phyloP scores from a whole-genome alignment of 2,329 filamentous ascomycete species.

The Aspergillus melleus region DNA sequence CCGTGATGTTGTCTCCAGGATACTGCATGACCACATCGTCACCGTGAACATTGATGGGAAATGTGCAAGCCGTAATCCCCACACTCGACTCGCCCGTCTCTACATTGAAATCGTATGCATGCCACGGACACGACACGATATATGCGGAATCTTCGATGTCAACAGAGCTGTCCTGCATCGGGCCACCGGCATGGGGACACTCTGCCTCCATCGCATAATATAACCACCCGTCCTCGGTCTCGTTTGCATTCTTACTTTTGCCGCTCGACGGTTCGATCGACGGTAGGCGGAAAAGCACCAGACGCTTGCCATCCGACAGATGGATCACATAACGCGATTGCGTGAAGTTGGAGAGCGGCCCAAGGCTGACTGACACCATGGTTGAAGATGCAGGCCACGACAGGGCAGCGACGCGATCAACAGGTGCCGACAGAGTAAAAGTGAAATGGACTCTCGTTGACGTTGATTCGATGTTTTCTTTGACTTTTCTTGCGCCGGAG shows the following conservation, averaged over 20 bases:
- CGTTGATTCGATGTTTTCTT: background rate
- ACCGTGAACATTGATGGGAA: slow-evolving; percentile 40
- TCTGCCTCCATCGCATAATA: slow-evolving; percentile 53
- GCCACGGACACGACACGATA: slow-evolving; percentile 50
- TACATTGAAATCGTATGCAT: slow-evolving; percentile 53
- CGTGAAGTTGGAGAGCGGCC: slow-evolving; percentile 33
- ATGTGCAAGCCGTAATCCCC: slow-evolving; percentile 50
- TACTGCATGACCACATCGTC: slow-evolving; percentile 39
- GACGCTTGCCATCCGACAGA: slow-evolving; percentile 46
- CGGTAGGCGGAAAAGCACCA: slow-evolving; percentile 49
- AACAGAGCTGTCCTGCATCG: slow-evolving; percentile 47
- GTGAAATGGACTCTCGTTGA: background rate
- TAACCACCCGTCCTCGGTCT: slow-evolving; percentile 43
- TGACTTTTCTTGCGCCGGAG: background rate
- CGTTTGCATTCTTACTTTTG: slow-evolving; percentile 26
- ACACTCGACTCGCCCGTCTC: slow-evolving; percentile 52
- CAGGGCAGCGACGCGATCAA: background rate
- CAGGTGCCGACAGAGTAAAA: background rate
- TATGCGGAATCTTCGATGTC: slow-evolving; percentile 52
- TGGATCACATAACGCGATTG: slow-evolving; percentile 46
- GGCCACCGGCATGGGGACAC: slow-evolving; percentile 49
- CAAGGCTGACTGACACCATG: slow-evolving; percentile 27
- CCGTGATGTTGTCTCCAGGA: slow-evolving; percentile 26
- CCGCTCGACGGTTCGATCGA: slow-evolving; percentile 36
- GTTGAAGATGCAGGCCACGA: background rate